Conservation (phyloP, 352 stramenopile genomes). For the Globisporangium paroecandrum region DNA sequence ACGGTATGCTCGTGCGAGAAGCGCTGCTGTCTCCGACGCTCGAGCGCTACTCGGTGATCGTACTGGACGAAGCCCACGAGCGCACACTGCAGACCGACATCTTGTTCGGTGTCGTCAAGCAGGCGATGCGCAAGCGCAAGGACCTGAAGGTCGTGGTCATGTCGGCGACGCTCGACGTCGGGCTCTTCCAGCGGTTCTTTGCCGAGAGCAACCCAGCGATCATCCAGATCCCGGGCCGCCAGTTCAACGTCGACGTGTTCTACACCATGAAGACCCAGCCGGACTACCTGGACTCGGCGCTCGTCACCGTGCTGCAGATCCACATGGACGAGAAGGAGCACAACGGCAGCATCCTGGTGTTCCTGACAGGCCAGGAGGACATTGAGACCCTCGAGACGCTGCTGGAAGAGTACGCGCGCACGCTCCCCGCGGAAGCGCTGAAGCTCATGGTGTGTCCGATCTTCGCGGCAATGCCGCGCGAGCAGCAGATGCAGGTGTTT, state of each 20-base stretch:
- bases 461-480: conserved; percentile 93
- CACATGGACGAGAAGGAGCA: conserved; percentile 72
- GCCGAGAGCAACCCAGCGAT: conserved; percentile 72
- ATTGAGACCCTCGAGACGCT: conserved; percentile 92
- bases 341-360: conserved; percentile 92
- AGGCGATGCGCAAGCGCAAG: conserved; percentile 69
- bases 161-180: conserved; percentile 96
- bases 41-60: conserved; percentile 78
- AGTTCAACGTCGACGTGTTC: conserved; percentile 89
- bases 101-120: conserved; percentile 86
- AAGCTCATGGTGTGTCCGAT: conserved; percentile 93
- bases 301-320: conserved; percentile 89
- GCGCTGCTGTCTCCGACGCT: conserved; percentile 70
- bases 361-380: conserved; percentile 94
- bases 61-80: conserved; percentile 86
- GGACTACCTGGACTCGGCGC: conserved; percentile 88
- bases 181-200: conserved; percentile 94
- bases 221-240: conserved; percentile 84
- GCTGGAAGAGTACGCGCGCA: conserved; percentile 78
- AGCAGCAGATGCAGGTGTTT: conserved; percentile 95
- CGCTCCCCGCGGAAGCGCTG: conserved; percentile 57
- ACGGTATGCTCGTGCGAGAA: conserved; percentile 91
- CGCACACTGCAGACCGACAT: conserved; percentile 90
- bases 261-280: conserved; percentile 86
- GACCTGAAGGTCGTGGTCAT: conserved; percentile 96